These are phyloP conservation scores for Serpula lacrymans DNA, from an alignment of 768 basidiomycete species.

Conservation along the genomic window DNA sequence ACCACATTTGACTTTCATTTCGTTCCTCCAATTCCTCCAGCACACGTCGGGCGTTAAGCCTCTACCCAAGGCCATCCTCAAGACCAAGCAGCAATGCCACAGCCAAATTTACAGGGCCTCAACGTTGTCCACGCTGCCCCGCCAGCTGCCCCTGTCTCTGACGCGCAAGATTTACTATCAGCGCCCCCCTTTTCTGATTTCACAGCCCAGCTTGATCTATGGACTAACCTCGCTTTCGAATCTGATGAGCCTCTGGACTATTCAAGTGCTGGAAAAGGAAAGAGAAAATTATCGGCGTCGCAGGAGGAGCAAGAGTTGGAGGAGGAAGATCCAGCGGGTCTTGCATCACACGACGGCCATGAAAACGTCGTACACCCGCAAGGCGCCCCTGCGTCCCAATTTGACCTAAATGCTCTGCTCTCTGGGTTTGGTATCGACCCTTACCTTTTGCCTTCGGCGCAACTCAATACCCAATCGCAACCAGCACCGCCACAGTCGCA, in stretches of 20 bases:
- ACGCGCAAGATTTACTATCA: slow-evolving; percentile 56
- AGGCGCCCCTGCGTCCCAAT: slow-evolving; percentile 35
- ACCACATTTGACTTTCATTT: too few relatives aligned
- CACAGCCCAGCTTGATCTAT: slow-evolving; percentile 73
- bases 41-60: too few relatives aligned
- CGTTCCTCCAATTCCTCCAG: too few relatives aligned
- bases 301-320: slow-evolving; percentile 26
- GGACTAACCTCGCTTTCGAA: slow-evolving; percentile 81
- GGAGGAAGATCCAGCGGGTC: slow-evolving; percentile 36
- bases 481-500: slow-evolving; percentile 23
- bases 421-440: slow-evolving; percentile 42
- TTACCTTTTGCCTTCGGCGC: slow-evolving; percentile 30
- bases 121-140: slow-evolving; percentile 68
- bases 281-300: slow-evolving; percentile 23
- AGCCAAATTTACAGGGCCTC: slow-evolving; percentile 75
- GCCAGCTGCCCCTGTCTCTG: slow-evolving; percentile 32
- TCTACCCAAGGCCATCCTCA: too few relatives aligned
- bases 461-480: slow-evolving; percentile 26
- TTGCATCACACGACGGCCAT: slow-evolving; percentile 52
- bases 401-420: slow-evolving; percentile 40
- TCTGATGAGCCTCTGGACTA: slow-evolving; percentile 61
- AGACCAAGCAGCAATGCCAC: too few relatives aligned
- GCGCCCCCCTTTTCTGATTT: slow-evolving; percentile 70
- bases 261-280: slow-evolving; percentile 29
- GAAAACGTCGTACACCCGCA: slow-evolving; percentile 54